Base-by-base conservation (phyloP, 1,139 yeast genomes). In the Zygoascus hellenicus region DNA sequence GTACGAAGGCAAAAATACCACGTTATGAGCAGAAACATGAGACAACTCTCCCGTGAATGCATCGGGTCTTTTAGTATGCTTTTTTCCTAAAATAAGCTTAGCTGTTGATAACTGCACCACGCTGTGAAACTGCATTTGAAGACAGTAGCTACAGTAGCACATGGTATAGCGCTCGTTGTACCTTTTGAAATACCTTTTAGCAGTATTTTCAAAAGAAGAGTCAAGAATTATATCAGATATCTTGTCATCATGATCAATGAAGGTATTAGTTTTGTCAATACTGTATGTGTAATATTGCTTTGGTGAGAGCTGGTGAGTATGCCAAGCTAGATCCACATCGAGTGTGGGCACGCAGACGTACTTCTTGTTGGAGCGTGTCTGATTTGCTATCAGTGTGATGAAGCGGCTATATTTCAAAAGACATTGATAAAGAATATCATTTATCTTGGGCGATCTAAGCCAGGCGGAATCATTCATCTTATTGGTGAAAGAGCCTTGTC, bases 321-420 rank as follows among this genome's bases (percentile, higher is more conserved):
- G 73, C 74, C 75, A 70, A 1, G 66, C 58, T 37, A 71, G 57
- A 49, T 71, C 74, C 30, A 71, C 64, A 47, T 71, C 75, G 46
- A 70, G 56, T 0, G 74, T 68, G 0, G 75, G 74, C 1, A 70
- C 68, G 17, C 64, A 54, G 46, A 60, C 53, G 14, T 39, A 32
- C 9, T 38, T 45, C 16, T 48, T 38, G 10, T 47, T 36, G 16
- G 45, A 40, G 10, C 42, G 43, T 11, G 43, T 30, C 4, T 43
- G 19, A 14, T 9, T 31, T 13, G 13, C 30, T 30, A 68, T 47
- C 17, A 69, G 35, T 9, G 49, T 45, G 42, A 67, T 57, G 48
- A 68, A 70, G 14, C 65, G 54, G 3, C 50, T 42, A 46, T 71
- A 69, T 39, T 71, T 56, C 11, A 50, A 47, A 5, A 57, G 48